phyloP scores from a whole-genome alignment of 352 stramenopile genomes.

The Phytophthora cactorum region DNA sequence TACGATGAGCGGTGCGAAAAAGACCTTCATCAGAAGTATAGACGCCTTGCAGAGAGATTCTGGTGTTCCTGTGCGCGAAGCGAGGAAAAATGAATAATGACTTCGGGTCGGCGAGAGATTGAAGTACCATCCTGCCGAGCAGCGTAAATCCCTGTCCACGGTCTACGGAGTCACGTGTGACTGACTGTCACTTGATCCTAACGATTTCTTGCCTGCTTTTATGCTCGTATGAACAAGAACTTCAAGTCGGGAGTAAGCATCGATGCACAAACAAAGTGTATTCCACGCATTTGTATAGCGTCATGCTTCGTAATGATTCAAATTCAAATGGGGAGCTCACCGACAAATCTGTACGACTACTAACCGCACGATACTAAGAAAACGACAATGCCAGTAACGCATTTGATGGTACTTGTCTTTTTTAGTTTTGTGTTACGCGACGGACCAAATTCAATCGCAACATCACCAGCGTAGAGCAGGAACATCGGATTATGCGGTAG shows the following conservation, averaged over 20 bases:
- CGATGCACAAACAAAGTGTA: no score
- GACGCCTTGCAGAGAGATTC: neutral
- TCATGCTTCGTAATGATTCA: no score
- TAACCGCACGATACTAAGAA: no score
- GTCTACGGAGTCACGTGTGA: neutral
- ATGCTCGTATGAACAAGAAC: no score
- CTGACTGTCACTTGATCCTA: no score
- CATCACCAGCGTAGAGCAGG: neutral
- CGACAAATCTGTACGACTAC: no score
- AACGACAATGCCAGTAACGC: neutral
- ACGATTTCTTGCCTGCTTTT: no score
- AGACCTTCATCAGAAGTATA: conserved; percentile 9
- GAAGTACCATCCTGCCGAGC: no score
- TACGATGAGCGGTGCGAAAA: conserved; percentile 11
- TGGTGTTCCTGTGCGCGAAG: neutral
- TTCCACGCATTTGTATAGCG: no score
- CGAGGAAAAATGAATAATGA: conserved; percentile 1
- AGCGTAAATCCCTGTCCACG: neutral
- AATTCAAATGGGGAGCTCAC: no score
- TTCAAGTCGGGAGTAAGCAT: no score
- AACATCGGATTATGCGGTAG: neutral
- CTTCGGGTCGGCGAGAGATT: neutral
- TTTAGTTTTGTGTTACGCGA: neutral
- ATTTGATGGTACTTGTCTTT: neutral
- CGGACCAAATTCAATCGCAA: neutral